A percentile compares a stretch with the other conserved stretches of the same genome.
Conservation (phyloP, 2,329 filamentous ascomycete species). For the Cladophialophora yegresii region DNA sequence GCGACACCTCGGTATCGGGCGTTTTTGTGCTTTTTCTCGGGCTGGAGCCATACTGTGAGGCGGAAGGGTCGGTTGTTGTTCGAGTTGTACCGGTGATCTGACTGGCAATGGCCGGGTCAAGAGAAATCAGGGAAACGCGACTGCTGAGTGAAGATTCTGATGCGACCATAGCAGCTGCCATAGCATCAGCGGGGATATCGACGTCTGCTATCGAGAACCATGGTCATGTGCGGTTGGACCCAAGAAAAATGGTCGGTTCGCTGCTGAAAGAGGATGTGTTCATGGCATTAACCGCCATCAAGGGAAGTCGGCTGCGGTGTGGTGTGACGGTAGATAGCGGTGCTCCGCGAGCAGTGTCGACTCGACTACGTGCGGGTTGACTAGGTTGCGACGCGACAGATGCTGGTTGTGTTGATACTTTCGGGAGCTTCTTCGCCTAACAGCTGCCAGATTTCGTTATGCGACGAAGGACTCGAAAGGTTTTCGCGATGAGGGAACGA, state of each 20-base stretch:
- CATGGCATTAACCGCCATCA: conserved; percentile 17
- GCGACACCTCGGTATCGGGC: conserved; percentile 25
- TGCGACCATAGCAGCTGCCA: conserved; percentile 26
- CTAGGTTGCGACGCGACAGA: conserved; percentile 13
- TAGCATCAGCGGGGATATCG: conserved; percentile 20
- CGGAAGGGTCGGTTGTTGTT: conserved; percentile 21
- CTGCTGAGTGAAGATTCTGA: conserved; percentile 33
- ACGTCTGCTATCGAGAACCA: conserved; percentile 17
- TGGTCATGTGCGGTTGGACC: conserved; percentile 22
- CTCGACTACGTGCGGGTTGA: not conserved
- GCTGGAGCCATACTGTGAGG: conserved; percentile 34
- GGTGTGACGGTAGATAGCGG: conserved; percentile 9
- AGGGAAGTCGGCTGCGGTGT: not conserved
- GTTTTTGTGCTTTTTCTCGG: conserved; percentile 31
- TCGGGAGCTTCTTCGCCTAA: not conserved
- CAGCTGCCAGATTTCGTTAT: not conserved
- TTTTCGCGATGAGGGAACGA: conserved; percentile 8
- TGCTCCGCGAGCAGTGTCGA: not conserved
- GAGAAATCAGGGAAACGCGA: conserved; percentile 34
- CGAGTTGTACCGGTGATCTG: conserved; percentile 33
- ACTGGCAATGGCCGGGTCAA: conserved; percentile 37
- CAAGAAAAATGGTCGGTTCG: conserved; percentile 1
- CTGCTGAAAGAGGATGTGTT: conserved; percentile 5
- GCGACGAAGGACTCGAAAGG: not conserved
- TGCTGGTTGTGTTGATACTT: not conserved